Evolutionary conservation across 352 stramenopile genomes (phyloP).

Genomic region (Globisporangium yorkense): DNA sequence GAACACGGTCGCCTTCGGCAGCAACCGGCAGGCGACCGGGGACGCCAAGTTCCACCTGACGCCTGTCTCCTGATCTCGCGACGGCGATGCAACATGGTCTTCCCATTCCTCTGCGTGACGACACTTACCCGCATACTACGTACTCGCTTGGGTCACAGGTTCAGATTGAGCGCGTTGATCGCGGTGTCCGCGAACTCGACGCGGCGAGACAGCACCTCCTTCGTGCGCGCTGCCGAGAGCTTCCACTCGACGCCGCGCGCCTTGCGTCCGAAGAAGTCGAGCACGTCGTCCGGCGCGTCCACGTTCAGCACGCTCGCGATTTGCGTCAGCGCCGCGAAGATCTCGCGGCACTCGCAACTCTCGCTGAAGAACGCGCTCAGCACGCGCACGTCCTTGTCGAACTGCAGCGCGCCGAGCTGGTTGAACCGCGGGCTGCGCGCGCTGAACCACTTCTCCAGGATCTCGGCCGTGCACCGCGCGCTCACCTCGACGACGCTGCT

Average conservation of each 20-base stretch:
- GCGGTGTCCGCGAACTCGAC: conserved; percentile 68
- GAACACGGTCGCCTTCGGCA: conserved; percentile 37
- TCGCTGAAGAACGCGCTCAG: conserved; percentile 60
- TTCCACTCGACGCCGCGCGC: conserved; percentile 63
- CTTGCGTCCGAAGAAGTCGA: conserved; percentile 67
- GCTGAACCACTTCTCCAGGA: conserved; percentile 66
- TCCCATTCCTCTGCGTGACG: too few relatives aligned
- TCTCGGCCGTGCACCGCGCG: conserved; percentile 30
- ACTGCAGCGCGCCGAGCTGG: conserved; percentile 77
- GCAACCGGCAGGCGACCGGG: conserved; percentile 26
- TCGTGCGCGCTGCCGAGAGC: conserved; percentile 57
- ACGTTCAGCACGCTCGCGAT: conserved; percentile 67
- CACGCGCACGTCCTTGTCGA: conserved; percentile 83
- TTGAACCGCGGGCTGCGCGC: conserved; percentile 55
- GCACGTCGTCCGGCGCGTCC: conserved; percentile 62
- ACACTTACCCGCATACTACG: too few relatives aligned
- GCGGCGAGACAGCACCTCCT: conserved; percentile 67
- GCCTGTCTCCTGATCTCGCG: too few relatives aligned
- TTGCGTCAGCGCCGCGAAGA: conserved; percentile 60
- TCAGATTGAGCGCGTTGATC: conserved; percentile 61
- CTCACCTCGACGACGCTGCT: conserved; percentile 40
- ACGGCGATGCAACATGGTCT: too few relatives aligned
- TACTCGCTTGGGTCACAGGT: neutral
- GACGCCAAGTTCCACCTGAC: neutral
- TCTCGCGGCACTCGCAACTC: conserved; percentile 40